These are phyloP conservation scores for Trichoderma brevicompactum DNA, from an alignment of 2,329 filamentous ascomycete species.

Conservation along the genomic window DNA sequence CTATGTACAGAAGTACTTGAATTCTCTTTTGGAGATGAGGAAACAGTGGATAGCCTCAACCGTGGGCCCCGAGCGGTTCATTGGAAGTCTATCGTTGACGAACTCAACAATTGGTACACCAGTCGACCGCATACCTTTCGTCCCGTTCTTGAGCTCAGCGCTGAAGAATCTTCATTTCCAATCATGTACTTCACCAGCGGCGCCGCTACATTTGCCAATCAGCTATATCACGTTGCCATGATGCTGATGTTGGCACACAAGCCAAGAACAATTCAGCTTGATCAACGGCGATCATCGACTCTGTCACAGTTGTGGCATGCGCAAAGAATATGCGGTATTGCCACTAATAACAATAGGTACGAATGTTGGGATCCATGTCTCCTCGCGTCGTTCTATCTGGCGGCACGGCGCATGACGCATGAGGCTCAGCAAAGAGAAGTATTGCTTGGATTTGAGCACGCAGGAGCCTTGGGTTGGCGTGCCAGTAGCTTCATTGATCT, in stretches of 20 bases:
- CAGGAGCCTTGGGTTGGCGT: background rate
- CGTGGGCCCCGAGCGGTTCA: background rate
- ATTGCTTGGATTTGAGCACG: background rate
- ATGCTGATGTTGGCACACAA: background rate
- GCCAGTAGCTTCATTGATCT: background rate
- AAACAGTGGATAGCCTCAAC: background rate
- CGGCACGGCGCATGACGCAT: slow-evolving; percentile 10
- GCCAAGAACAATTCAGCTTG: slow-evolving; percentile 12
- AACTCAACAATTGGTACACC: background rate
- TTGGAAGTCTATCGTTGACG: slow-evolving; percentile 4
- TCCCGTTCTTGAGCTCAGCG: slow-evolving; percentile 1
- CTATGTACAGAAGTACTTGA: slow-evolving; percentile 7
- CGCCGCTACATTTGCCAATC: background rate
- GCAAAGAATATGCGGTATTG: slow-evolving; percentile 12
- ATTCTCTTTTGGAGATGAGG: background rate
- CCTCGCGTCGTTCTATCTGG: slow-evolving; percentile 2
- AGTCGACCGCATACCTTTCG: background rate
- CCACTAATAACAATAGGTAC: slow-evolving; percentile 10
- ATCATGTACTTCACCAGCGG: slow-evolving; percentile 11
- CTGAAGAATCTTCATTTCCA: background rate
- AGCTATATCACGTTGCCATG: slow-evolving; percentile 16
- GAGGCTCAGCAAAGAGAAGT: slow-evolving; percentile 11
- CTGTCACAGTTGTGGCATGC: slow-evolving; percentile 16
- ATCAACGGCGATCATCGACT: background rate
- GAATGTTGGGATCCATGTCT: slow-evolving; percentile 24